Evolutionary conservation across 2,329 filamentous ascomycete genomes (phyloP).

Genomic region (Colletotrichum nymphaeae): DNA sequence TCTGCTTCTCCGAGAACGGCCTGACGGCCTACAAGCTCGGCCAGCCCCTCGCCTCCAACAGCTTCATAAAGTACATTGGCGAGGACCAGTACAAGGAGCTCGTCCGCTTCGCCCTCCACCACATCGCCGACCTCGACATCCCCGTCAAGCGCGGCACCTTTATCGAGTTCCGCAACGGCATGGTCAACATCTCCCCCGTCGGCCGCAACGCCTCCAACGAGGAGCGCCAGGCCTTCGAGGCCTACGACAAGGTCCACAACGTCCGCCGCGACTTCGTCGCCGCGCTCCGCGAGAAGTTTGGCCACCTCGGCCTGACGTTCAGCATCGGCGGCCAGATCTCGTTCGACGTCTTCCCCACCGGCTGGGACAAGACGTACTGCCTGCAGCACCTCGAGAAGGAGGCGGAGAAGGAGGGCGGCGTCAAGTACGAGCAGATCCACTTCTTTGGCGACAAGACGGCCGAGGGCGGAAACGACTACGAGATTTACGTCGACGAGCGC

Average conservation of each 20-base stretch:
- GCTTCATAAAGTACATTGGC: constrained; percentile 92
- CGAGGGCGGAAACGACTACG: constrained; percentile 92
- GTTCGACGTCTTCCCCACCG: constrained; percentile 95
- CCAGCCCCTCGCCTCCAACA: constrained; percentile 77
- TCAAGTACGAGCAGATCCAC: constrained; percentile 89
- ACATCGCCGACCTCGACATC: constrained; percentile 85
- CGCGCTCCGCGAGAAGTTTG: constrained; percentile 82
- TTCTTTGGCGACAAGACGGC: constrained; percentile 99
- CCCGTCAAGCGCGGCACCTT: constrained; percentile 88
- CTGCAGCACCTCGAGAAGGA: constrained; percentile 87
- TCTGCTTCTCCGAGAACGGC: constrained; percentile 97
- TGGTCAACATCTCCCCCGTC: constrained; percentile 87
- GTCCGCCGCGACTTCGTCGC: constrained; percentile 82
- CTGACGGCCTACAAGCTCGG: constrained; percentile 91
- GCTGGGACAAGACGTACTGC: constrained; percentile 99
- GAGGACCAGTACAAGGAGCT: constrained; percentile 85
- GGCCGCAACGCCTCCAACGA: constrained; percentile 85
- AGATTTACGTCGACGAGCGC: constrained; percentile 87
- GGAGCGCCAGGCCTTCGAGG: constrained; percentile 86
- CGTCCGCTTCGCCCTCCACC: constrained; percentile 80
- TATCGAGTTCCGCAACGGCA: constrained; percentile 90
- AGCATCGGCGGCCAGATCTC: constrained; percentile 98
- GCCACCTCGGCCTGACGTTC: constrained; percentile 87
- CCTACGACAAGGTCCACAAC: constrained; percentile 81
- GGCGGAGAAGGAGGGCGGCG: constrained; percentile 73